Evolutionary conservation across 345 rosid species (phyloP).

Genomic region (Lepidium aucheri): DNA sequence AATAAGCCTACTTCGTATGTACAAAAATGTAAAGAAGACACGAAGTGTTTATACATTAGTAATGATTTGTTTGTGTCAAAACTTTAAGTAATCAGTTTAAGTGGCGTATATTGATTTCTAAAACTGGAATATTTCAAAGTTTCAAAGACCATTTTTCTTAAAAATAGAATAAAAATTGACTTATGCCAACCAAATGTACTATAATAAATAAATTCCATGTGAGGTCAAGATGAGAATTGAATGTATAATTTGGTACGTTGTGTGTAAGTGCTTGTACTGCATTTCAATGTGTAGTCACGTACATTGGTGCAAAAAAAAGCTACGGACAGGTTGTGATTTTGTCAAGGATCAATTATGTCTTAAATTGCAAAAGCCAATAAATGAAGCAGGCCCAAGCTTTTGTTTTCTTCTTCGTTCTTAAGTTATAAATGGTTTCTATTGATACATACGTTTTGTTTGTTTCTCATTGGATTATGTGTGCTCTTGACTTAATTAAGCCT

Average conservation of each 20-base stretch:
- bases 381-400: conserved; percentile 27
- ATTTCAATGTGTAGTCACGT: conserved; percentile 25
- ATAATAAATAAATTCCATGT: conserved; percentile 1
- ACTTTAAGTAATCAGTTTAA: neutral
- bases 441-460: conserved; percentile 25
- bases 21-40: neutral
- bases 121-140: no score
- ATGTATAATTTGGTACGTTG: conserved; percentile 27
- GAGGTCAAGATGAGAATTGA: conserved; percentile 23
- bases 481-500: neutral
- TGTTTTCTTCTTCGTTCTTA: conserved; percentile 16
- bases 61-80: neutral
- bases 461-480: conserved; percentile 5
- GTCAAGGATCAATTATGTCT: conserved; percentile 18
- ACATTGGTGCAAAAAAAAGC: conserved; percentile 25
- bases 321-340: conserved; percentile 28
- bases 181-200: conserved; percentile 23
- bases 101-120: neutral
- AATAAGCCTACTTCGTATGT: neutral
- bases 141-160: no score
- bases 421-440: conserved; percentile 12
- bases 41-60: neutral
- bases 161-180: conserved; percentile 8
- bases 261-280: conserved; percentile 24
- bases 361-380: conserved; percentile 11